phyloP scores from a whole-genome alignment of 2,329 filamentous ascomycete genomes.

The Neopestalotiopsis sp. region DNA sequence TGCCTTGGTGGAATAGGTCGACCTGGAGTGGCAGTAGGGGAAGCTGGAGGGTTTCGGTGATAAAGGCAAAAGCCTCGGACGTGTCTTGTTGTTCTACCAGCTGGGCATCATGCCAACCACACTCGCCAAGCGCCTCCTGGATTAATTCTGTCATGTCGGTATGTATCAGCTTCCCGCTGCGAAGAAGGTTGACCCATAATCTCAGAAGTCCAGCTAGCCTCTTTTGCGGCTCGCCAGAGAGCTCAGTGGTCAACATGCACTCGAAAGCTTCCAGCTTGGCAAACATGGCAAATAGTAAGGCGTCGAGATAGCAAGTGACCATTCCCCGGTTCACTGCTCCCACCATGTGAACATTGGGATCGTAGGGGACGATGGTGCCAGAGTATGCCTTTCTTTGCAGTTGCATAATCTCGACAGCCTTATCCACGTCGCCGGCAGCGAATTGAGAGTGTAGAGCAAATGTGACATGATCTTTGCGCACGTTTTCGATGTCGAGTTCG shows the following conservation, averaged over 20 bases:
- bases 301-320: constrained; percentile 94
- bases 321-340: constrained; percentile 85
- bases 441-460: constrained; percentile 65
- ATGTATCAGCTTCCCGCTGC: constrained; percentile 83
- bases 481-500: constrained; percentile 49
- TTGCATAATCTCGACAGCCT: constrained; percentile 76
- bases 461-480: constrained; percentile 62
- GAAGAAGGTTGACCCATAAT: constrained; percentile 91
- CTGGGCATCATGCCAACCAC: constrained; percentile 86
- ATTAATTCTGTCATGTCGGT: constrained; percentile 84
- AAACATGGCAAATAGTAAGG: constrained; percentile 95
- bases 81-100: constrained; percentile 87
- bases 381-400: constrained; percentile 82
- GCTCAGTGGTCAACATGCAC: constrained; percentile 81
- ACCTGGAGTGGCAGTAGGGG: constrained; percentile 90
- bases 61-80: constrained; percentile 93
- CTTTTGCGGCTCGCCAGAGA: constrained; percentile 66
- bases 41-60: constrained; percentile 86
- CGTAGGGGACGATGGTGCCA: constrained; percentile 77
- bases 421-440: constrained; percentile 72
- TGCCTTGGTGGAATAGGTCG: constrained; percentile 91
- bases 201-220: constrained; percentile 79
- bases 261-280: constrained; percentile 89
- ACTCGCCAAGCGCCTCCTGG: constrained; percentile 80
- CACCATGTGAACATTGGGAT: constrained; percentile 72